Evolutionary conservation across 192 early-diverging fungal genomes (phyloP), one percentile per base, ranked within the genome.

Genomic region (Entomortierella beljakovae): DNA sequence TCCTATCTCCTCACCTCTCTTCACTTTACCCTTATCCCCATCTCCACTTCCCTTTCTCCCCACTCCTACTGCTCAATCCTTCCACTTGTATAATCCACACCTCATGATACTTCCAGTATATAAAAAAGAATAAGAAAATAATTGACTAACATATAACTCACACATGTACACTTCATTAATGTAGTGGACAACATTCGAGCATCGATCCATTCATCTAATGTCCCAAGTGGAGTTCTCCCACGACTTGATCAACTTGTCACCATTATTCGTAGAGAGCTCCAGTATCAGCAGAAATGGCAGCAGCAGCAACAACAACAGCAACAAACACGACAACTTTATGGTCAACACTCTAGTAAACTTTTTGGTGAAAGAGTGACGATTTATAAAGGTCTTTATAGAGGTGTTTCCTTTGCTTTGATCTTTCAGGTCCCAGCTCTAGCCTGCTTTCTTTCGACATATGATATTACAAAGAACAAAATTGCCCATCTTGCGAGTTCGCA

Each of bases 351-450:
- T 52, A 33, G 18, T 33, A 61, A 49, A 8, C 28, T 53, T 16
- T 11, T 18, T 33, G 29, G 65, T n/a, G 58, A 75, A 10, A 54
- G 42, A 35, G 20, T 61, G 16, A 55, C 64, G 3, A 33, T 75
- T 20, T 60, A 51, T 31, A 64, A 49, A 15, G 72, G 72, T 7
- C 37, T 75, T 8, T 75, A 75, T 22, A 59, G 57, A 37, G 72
- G 64, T 3, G 52, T 62, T 0, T 60, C 72, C 0, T 75, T 75
- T 56, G 64, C 72, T 3, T 26, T 75, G 11, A 29, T 61, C 15
- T 75, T 75, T n/a, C 72, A 75, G 31, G 72, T 75, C 1, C 72
- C 72, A 0, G 72, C 64, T 18, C 55, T 75, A 11, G 64, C 72
- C 2, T 40, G 67, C 64, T 75, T 75, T 33, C 64, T 75, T 18